These are phyloP conservation scores for Citeromyces matritensis DNA, from an alignment of 805 yeast species.

Conservation along the genomic window DNA sequence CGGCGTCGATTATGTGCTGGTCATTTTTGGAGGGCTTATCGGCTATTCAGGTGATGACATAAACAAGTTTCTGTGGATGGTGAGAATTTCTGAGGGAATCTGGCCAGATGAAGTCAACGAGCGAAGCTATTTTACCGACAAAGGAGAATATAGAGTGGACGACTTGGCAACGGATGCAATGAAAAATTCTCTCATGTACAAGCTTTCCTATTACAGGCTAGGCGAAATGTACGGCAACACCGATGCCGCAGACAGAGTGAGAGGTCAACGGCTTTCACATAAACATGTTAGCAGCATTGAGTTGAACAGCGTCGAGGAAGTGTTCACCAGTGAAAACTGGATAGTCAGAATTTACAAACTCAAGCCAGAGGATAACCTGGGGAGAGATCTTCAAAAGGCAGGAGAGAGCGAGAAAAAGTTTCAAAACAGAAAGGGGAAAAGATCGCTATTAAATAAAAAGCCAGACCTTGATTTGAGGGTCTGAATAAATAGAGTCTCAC, in stretches of 20 bases:
- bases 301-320: slow-evolving; percentile 80
- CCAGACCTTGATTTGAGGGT: slow-evolving; percentile 15
- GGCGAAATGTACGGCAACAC: slow-evolving; percentile 50
- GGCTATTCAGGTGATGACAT: slow-evolving; percentile 95
- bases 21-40: slow-evolving; percentile 85
- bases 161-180: slow-evolving; percentile 68
- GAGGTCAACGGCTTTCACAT: slow-evolving; percentile 44
- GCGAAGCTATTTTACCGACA: slow-evolving; percentile 64
- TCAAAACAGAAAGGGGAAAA: slow-evolving; percentile 9
- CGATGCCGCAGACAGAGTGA: slow-evolving; percentile 70
- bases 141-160: slow-evolving; percentile 86
- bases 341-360: slow-evolving; percentile 87
- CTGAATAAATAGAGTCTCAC: slow-evolving; percentile 2
- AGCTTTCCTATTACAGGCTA: slow-evolving; percentile 83
- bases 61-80: slow-evolving; percentile 98
- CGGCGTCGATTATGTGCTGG: slow-evolving; percentile 89
- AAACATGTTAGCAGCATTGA: slow-evolving; percentile 24
- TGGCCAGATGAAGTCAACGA: slow-evolving; percentile 99
- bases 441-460: slow-evolving; percentile 11
- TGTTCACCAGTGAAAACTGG: slow-evolving; percentile 93
- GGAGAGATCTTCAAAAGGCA: slow-evolving; percentile 57
- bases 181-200: slow-evolving; percentile 86
- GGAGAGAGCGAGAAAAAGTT: slow-evolving; percentile 29
- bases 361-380: slow-evolving; percentile 76
- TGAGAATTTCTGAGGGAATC: slow-evolving; percentile 93